Evolutionary conservation across 106 monocot genomes (phyloP), one percentile per base, ranked within the genome.

Genomic region (Dendrobium huoshanense): DNA sequence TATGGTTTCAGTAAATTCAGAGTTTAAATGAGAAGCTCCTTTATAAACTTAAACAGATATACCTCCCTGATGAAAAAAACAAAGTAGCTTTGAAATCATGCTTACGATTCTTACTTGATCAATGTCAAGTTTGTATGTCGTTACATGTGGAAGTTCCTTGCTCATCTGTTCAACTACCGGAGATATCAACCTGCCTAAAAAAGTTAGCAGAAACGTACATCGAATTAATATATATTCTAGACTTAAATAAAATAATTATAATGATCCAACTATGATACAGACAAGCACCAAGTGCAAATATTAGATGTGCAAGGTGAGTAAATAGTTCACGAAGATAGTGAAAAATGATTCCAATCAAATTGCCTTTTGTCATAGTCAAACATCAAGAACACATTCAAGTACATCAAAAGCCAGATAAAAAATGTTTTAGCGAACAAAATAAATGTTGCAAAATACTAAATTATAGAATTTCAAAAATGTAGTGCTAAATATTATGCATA

Each of bases 121-220:
- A 82, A 92, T 92, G 80, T 89, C 92, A 77, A 92, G 83, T 84
- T 92, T 92, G 49, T 90, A 92, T 31, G 83, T 86, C 2, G 81
- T 81, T 37, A 88, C 89, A 83, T 86, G 84, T 74, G 92, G 86
- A 74, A 86, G 89, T 54, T 84, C 84, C 86, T 79, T 88, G 83
- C 89, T 88, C 43, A 84, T 79, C 56, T 92, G 87, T 79, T 86
- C 88, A 81, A 92, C 47, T 59, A 86, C 77, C n/a, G 92, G 89
- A 74, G 92, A 67, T 49, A 92, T 55, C 75, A 83, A 58, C 79
- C 78, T 89, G 70, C 92, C 92, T 92, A 68, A 51, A 87, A 67
- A 51, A 80, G 70, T 64, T 24, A 18, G 24, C 15, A 51, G 19
- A 72, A 20, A 67, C 2, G 51, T 16, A 73, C 48, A 31, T 27